These are phyloP conservation scores for Caryopteris hybrid DNA, from an alignment of 305 asterid genomes.

Conservation along the genomic window DNA sequence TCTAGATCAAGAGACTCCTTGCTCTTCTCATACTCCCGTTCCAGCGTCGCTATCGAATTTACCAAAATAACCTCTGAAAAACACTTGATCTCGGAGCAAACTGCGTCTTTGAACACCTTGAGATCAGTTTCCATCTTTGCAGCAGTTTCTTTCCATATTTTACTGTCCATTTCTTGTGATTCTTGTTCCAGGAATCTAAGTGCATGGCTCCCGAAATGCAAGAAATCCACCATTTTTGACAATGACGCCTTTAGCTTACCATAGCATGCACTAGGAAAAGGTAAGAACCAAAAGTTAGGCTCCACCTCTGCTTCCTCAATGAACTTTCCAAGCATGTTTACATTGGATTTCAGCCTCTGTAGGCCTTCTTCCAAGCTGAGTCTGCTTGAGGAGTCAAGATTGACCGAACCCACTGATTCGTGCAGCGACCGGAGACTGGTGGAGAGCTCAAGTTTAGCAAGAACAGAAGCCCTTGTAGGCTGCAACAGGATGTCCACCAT, in stretches of 20 bases:
- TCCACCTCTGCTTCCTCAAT: slow-evolving; percentile 75
- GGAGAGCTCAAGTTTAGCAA: slow-evolving; percentile 56
- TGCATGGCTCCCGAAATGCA: slow-evolving; percentile 44
- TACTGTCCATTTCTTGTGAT: slow-evolving; percentile 24
- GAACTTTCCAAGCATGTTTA: slow-evolving; percentile 46
- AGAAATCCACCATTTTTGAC: slow-evolving; percentile 49
- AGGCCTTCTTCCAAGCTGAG: slow-evolving; percentile 27
- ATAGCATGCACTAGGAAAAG: slow-evolving; percentile 55
- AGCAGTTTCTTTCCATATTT: slow-evolving; percentile 33
- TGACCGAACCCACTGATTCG: slow-evolving; percentile 31
- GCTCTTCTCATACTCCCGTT: slow-evolving; percentile 46
- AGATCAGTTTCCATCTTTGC: slow-evolving; percentile 39
- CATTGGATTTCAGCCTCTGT: slow-evolving; percentile 27
- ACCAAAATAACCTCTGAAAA: slow-evolving; percentile 50
- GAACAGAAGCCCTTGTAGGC: slow-evolving; percentile 67
- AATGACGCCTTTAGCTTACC: slow-evolving; percentile 42
- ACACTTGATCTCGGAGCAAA: slow-evolving; percentile 43
- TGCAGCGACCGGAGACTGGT: slow-evolving; percentile 29
- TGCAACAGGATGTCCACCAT: slow-evolving; percentile 63
- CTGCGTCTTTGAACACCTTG: slow-evolving; percentile 34
- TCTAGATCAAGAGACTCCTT: slow-evolving; percentile 50
- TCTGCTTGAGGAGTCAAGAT: slow-evolving; percentile 17
- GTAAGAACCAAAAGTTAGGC: slow-evolving; percentile 84
- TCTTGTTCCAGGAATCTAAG: slow-evolving; percentile 44
- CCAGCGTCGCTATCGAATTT: slow-evolving; percentile 42